These are phyloP conservation scores for Graphilbum fragrans DNA, from an alignment of 2,329 filamentous ascomycete species.

Conservation along the genomic window DNA sequence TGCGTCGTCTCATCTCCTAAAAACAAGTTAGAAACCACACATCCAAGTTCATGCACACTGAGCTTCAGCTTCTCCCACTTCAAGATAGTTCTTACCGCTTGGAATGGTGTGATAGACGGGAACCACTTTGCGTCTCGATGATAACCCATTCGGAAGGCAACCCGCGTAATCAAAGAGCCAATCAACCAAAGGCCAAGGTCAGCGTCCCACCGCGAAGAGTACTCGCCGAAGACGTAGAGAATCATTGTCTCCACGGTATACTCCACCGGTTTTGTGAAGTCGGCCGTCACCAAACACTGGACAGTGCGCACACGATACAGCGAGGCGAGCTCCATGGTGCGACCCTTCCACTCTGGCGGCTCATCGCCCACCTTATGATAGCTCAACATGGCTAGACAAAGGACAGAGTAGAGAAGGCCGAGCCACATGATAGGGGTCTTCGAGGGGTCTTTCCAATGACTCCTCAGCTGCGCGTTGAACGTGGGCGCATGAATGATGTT, in stretches of 20 bases:
- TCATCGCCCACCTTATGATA: conserved; percentile 72
- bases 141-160: conserved; percentile 60
- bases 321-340: conserved; percentile 43
- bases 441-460: conserved; percentile 59
- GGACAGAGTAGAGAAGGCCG: conserved; percentile 62
- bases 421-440: conserved; percentile 69
- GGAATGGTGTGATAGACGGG: conserved; percentile 56
- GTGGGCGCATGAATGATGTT: conserved; percentile 73
- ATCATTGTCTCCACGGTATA: conserved; percentile 71
- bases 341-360: conserved; percentile 65
- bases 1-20: conserved; percentile 57
- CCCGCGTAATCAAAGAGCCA: conserved; percentile 39
- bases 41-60: no score
- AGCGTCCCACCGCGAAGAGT: conserved; percentile 60
- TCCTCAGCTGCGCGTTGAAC: conserved; percentile 60
- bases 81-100: conserved; percentile 40
- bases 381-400: conserved; percentile 66
- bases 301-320: conserved; percentile 63
- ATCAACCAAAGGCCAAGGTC: conserved; percentile 56
- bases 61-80: not conserved
- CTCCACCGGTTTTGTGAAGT: conserved; percentile 64
- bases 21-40: not conserved
- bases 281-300: conserved; percentile 63
- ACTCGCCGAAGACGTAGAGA: conserved; percentile 65
- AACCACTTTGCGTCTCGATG: conserved; percentile 70